phyloP scores from a whole-genome alignment of 2,329 filamentous ascomycete species.

The Beauveria pseudobassiana region DNA sequence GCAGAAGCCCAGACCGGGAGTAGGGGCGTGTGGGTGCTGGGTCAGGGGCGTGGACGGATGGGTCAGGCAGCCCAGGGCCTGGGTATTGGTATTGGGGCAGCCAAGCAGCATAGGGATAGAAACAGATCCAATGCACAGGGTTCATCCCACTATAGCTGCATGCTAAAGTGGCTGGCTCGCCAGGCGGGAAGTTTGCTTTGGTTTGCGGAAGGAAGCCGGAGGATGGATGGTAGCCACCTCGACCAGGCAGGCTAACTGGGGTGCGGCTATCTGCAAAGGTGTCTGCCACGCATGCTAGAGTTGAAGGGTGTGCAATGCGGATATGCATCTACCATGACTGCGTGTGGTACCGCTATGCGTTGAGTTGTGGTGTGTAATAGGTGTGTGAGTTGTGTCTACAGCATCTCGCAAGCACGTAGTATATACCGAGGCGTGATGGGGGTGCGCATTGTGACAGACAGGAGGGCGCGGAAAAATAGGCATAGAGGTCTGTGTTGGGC shows the following conservation, averaged over 20 bases:
- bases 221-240: background rate
- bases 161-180: conserved; percentile 1
- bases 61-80: background rate
- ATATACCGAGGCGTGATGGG: background rate
- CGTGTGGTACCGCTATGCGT: background rate
- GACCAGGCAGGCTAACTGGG: background rate
- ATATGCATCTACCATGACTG: conserved; percentile 2
- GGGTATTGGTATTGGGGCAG: background rate
- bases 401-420: background rate
- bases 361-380: background rate
- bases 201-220: conserved; percentile 10
- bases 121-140: background rate
- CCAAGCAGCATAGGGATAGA: background rate
- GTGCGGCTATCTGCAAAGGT: background rate
- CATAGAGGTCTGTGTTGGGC: background rate
- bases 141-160: background rate
- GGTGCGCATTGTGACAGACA: background rate
- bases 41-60: background rate
- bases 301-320: conserved; percentile 1
- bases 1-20: background rate
- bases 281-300: background rate
- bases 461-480: background rate
- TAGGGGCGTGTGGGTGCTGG: background rate
- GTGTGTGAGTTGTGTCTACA: background rate
- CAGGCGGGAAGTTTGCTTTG: background rate